These are phyloP conservation scores for Lenwebbia sp. DNA, from an alignment of 345 rosid genomes.

Conservation along the genomic window DNA sequence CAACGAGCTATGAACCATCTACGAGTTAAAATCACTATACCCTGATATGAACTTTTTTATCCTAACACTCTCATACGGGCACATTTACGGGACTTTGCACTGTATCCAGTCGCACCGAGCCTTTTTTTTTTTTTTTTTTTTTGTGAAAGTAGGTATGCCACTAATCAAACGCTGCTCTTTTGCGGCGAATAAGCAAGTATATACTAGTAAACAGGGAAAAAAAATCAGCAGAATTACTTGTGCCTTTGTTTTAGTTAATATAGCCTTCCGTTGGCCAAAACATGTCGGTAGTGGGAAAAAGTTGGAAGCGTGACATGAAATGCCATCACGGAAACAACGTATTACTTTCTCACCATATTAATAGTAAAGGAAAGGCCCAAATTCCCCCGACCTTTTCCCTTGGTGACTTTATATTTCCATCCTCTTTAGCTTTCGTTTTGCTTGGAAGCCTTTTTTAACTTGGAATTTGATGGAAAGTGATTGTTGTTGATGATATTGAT, in stretches of 20 bases:
- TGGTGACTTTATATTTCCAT: conserved; percentile 31
- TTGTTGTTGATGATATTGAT: conserved; percentile 6
- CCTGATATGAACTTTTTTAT: background rate
- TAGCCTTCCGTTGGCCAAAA: background rate
- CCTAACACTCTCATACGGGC: background rate
- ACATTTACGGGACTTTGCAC: background rate
- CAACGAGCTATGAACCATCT: background rate
- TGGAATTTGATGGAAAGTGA: conserved; percentile 48
- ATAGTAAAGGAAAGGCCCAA: background rate
- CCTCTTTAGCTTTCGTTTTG: conserved; percentile 13
- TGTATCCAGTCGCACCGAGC: background rate
- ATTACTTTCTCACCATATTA: background rate
- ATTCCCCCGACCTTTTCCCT: background rate
- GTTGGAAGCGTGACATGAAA: background rate
- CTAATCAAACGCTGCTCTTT: background rate
- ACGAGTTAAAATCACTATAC: too few relatives aligned
- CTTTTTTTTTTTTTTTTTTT: too few relatives aligned
- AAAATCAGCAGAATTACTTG: background rate
- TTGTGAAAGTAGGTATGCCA: background rate
- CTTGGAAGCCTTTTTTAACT: conserved; percentile 45
- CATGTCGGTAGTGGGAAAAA: background rate
- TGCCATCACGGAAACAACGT: background rate
- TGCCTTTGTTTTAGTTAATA: background rate
- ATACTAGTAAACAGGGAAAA: background rate
- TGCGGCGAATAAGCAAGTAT: background rate